A percentile compares a stretch with the other conserved stretches of the same genome.
Conservation (phyloP, 75 land plant species). For the Larix kaempferi region DNA sequence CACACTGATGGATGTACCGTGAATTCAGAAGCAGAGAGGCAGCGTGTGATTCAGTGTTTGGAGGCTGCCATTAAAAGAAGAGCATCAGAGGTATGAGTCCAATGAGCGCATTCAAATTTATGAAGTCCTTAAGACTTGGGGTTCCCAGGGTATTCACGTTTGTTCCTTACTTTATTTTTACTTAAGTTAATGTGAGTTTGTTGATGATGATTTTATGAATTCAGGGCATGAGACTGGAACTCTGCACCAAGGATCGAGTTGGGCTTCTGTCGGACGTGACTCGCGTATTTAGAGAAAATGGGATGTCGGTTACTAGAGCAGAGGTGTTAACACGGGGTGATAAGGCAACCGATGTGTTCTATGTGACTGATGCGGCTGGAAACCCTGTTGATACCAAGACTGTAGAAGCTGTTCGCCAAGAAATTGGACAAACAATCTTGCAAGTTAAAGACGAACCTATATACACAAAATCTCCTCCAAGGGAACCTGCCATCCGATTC, state of each 20-base stretch:
- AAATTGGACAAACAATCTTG: conserved; percentile 38
- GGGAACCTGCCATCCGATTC: conserved; percentile 19
- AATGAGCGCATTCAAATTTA: no score
- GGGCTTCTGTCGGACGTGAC: conserved; percentile 83
- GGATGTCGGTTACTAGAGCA: conserved; percentile 78
- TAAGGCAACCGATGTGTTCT: conserved; percentile 61
- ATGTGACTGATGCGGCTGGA: conserved; percentile 70
- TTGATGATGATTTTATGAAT: neutral
- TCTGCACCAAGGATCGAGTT: conserved; percentile 54
- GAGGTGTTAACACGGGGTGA: conserved; percentile 64
- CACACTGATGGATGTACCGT: conserved; percentile 80
- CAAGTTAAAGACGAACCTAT: conserved; percentile 34
- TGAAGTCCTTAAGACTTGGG: no score
- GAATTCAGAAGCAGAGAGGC: conserved; percentile 70
- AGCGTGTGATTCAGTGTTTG: conserved; percentile 69
- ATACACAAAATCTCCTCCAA: conserved; percentile 18
- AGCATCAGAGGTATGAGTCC: conserved; percentile 53
- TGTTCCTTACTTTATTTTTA: neutral
- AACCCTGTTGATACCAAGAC: conserved; percentile 46
- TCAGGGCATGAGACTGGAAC: conserved; percentile 85
- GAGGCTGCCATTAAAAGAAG: conserved; percentile 91
- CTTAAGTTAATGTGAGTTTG: neutral
- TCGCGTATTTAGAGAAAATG: conserved; percentile 86
- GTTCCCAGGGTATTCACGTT: neutral
- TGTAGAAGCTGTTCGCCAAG: conserved; percentile 54